A percentile compares a stretch with the other conserved stretches of the same genome.
Conservation (phyloP, 1,284 basidiomycete species). For the Cerioporus squamosus region DNA sequence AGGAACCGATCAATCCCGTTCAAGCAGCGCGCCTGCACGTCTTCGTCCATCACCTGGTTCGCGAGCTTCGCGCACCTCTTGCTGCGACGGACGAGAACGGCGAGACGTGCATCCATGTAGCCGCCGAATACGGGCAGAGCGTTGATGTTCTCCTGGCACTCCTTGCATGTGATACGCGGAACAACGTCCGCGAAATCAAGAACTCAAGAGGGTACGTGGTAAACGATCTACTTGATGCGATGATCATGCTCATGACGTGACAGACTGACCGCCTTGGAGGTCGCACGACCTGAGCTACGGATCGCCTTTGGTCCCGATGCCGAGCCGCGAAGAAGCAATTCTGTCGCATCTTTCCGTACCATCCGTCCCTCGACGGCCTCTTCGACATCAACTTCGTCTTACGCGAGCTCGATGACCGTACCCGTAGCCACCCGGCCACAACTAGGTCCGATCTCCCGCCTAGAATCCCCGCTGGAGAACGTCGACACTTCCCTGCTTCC, state of each 20-base stretch:
- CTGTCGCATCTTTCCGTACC: conserved; percentile 59
- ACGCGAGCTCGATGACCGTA: conserved; percentile 18
- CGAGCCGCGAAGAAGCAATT: conserved; percentile 50
- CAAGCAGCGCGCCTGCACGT: conserved; percentile 51
- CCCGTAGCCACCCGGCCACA: not conserved
- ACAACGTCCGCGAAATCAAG: conserved; percentile 57
- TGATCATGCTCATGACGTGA: conserved; percentile 1
- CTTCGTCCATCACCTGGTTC: conserved; percentile 68
- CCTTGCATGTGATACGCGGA: conserved; percentile 63
- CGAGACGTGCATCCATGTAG: conserved; percentile 93
- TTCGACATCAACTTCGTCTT: conserved; percentile 31
- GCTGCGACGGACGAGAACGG: conserved; percentile 78
- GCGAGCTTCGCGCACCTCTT: conserved; percentile 67
- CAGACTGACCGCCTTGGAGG: conserved; percentile 70
- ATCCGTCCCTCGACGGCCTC: conserved; percentile 57
- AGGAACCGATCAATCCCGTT: conserved; percentile 38
- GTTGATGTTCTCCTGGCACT: conserved; percentile 63
- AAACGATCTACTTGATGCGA: not conserved
- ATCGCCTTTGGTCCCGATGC: conserved; percentile 56
- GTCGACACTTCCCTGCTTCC: conserved; percentile 49
- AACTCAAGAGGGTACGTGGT: conserved; percentile 67
- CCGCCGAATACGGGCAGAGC: conserved; percentile 86
- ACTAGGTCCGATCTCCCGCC: conserved; percentile 6
- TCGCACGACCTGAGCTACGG: conserved; percentile 66
- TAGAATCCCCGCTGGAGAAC: conserved; percentile 26